Evolutionary conservation across 2,329 filamentous ascomycete species (phyloP), one percentile per base, ranked within the genome.

Genomic region (Tricladium varicosporioides): DNA sequence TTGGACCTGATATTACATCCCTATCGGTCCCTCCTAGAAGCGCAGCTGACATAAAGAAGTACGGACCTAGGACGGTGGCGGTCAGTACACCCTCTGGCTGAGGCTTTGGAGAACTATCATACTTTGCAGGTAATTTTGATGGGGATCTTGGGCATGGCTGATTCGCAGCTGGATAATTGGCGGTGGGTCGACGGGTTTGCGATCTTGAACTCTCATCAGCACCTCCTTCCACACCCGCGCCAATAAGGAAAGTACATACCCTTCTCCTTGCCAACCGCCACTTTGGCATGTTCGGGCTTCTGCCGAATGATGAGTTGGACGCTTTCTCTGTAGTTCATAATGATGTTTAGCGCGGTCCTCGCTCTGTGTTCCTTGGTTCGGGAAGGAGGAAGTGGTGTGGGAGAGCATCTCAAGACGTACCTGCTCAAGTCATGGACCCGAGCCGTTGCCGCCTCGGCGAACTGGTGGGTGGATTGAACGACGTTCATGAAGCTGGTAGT

Each of bases 111-210:
- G 8, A 49, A 19, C 15, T 16, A 15, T 51, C 83, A 70, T 79
- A 88, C 83, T 88, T 77, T 73, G 82, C 48, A 81, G 71, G 56
- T 75, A 80, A 59, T 76, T 74, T 48, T 78, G 75, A 53, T 73
- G 69, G 1, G 77, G 76, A 58, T 83, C 79, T 51, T 73, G 73
- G 49, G 74, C 72, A 33, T 70, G 67, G 55, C 73, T 74, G 55
- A 81, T 75, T 53, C 82, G 72, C 48, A 96, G 79, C 74, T 93
- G 86, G 47, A 96, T 78, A 65, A 96, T 89, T 44, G 91, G 91
- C 11, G 91, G 91, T 51, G 92, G 91, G 70, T 96, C 91, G 67
- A 96, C 84, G 7, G 91, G 90, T 72, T 95, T 95, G 64, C 91
- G 86, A 68, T 90, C 88, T 89, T 50, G 27, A 44, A 56, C 31